Evolutionary conservation across 1,284 basidiomycete genomes (phyloP), one percentile per base, ranked within the genome.

Genomic region (Fomitopsis palustris): DNA sequence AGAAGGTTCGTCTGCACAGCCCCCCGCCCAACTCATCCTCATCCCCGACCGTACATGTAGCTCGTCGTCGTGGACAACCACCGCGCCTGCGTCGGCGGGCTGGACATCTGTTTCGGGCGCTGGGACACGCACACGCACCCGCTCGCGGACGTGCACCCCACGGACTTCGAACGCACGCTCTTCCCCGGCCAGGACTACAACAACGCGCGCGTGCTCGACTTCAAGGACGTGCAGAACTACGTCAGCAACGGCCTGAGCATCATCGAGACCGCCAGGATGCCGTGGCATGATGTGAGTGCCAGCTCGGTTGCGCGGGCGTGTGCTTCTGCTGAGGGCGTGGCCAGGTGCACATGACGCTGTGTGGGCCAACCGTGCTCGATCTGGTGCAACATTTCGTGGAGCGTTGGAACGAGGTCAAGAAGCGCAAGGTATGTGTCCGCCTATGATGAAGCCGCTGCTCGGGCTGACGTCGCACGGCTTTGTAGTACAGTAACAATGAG

Each of bases 171-270:
- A 38, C 80, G 80, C 55, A 93, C 92, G 0, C 78, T 98, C 33
- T 98, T 96, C 78, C 92, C 95, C 0, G 96, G 96, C 2, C 94
- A 96, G 74, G 95, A 95, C 71, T 96, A 93, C 74, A 95, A 96
- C 73, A 94, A 96, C 62, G 92, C 90, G 2, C 83, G 92, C 16
- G 77, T 90, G 42, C 78, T 86, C 70, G 93, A 95, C 71, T 94
- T 95, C 75, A 80, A 93, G 72, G 80, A 91, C 10, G 95, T 97
- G 0, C 81, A 84, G 61, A 81, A 93, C 63, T 97, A 87, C 70
- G 83, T 87, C 19, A 88, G 85, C 64, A 95, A 92, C 64, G 81
- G 81, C 1, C 73, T 94, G 16, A 88, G 87, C 23, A 83, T 88
- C 41, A 72, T 90, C 56, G 90, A 93, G 61, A 86, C 79, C 16